Evolutionary conservation across 441 rosid species (phyloP).

Genomic region (Gossypium gossypioides): DNA sequence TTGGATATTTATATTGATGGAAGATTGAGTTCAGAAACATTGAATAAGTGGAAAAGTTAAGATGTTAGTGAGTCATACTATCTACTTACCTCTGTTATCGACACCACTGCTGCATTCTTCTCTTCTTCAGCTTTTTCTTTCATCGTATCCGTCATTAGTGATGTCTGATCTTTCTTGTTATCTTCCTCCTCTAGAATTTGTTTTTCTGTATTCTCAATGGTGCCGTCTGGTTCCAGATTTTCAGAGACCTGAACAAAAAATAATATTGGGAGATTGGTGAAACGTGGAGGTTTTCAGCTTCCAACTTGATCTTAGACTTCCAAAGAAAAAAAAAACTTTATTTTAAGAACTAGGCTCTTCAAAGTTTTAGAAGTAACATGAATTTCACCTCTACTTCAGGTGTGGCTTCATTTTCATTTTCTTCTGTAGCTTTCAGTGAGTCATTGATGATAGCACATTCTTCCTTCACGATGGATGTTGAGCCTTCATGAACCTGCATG

Average conservation of each 20-base stretch:
- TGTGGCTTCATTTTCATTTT: background rate
- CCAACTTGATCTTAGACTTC: background rate
- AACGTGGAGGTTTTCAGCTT: background rate
- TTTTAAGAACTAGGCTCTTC: background rate
- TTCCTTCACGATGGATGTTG: background rate
- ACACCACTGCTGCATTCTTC: background rate
- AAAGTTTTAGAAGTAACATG: background rate
- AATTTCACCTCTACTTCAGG: slow-evolving; percentile 3
- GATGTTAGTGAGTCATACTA: background rate
- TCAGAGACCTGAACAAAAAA: background rate
- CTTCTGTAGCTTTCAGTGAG: background rate
- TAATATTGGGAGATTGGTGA: background rate
- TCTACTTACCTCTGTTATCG: background rate
- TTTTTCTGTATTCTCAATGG: background rate
- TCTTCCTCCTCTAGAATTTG: background rate
- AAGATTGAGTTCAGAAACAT: background rate
- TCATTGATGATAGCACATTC: background rate
- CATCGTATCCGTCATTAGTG: background rate
- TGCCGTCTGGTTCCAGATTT: background rate
- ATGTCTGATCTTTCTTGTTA: background rate
- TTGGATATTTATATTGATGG: background rate
- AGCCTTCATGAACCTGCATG: background rate
- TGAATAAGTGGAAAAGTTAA: background rate
- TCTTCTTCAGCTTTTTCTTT: slow-evolving; percentile 2
- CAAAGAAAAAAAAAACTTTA: no score